These are phyloP conservation scores for Penicillium vulpinum DNA, from an alignment of 2,329 filamentous ascomycete species.

Conservation along the genomic window DNA sequence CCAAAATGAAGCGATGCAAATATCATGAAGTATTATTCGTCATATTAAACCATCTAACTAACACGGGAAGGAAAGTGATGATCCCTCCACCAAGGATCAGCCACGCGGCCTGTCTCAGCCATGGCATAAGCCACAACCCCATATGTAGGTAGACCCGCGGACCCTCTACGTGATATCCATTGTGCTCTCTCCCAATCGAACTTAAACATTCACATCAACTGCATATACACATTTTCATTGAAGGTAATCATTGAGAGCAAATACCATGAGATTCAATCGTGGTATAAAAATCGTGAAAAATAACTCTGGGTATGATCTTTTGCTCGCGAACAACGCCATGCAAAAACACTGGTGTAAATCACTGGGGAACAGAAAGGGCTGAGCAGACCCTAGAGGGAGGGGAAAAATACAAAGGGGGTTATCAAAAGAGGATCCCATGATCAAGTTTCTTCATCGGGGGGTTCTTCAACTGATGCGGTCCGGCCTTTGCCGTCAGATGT, in stretches of 20 bases:
- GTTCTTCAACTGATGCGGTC: conserved; percentile 39
- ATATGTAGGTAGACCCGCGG: neutral
- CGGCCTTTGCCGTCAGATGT: conserved; percentile 37
- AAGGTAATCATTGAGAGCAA: neutral
- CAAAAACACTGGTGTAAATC: conserved; percentile 20
- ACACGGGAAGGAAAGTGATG: neutral
- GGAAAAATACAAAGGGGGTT: conserved; percentile 4
- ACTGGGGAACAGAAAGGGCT: conserved; percentile 1
- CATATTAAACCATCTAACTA: neutral
- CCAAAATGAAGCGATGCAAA: neutral
- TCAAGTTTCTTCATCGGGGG: conserved; percentile 30
- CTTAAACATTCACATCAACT: too few relatives aligned
- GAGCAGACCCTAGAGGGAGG: neutral
- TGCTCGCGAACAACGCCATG: conserved; percentile 28
- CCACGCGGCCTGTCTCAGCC: neutral
- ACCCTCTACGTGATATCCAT: neutral
- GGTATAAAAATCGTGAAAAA: conserved; percentile 13
- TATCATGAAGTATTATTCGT: neutral
- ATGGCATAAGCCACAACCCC: neutral
- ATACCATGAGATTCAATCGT: conserved; percentile 8
- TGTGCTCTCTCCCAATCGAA: neutral
- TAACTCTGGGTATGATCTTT: conserved; percentile 29
- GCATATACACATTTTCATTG: conserved; percentile 3
- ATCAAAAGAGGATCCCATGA: neutral
- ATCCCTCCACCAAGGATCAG: neutral